Base-by-base conservation (phyloP, 306 rosid genomes). In the Macrotyloma uniflorum region DNA sequence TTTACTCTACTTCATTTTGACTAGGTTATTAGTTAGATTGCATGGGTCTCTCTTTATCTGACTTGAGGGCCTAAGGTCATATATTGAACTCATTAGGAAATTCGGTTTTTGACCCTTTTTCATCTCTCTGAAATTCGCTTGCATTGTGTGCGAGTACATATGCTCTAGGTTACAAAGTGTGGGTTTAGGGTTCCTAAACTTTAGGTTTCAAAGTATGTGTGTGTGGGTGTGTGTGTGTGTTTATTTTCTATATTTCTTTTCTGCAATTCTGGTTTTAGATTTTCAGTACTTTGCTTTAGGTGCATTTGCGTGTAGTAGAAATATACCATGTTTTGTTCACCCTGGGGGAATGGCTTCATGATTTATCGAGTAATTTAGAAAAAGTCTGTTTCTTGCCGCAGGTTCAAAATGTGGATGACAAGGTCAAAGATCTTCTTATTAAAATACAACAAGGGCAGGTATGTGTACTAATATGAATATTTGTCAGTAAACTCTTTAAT, bases 381-480 rank as follows among this genome's bases (percentile, higher is more conserved):
- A n/a, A 19, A 69, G 35, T 35, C 8, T 2, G 46, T 66, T 74
- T 58, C 13, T 80, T 73, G 53, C 51, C 86, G 85, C 83, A 94
- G 95, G 90, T 89, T 19, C 67, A 90, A 76, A 66, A 83, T 59
- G 92, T 88, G 58, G 93, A 94, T 28, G 98, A 94, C 58, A 88
- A 19, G 71, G 97, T 87, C 73, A 91, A 89, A 77, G 80, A 81
- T 70, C 75, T 79, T 58, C 98, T 94, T 83, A 84, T 89, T 12
- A 86, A 76, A 80, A 87, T 91, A 74, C 84, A 89, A 72, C 87
- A 88, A 43, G 93, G 93, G 72, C 72, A 89, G 95, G 97, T 94
- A 51, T 90, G 49, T 77, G 46, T 79, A 47, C 63, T 70, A 36
- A 59, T 51, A 15, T 82, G 80, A 63, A 35, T 79, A 6, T 8